Evolutionary conservation across 2,329 filamentous ascomycete species (phyloP).

Genomic region (Rutstroemia sp.): DNA sequence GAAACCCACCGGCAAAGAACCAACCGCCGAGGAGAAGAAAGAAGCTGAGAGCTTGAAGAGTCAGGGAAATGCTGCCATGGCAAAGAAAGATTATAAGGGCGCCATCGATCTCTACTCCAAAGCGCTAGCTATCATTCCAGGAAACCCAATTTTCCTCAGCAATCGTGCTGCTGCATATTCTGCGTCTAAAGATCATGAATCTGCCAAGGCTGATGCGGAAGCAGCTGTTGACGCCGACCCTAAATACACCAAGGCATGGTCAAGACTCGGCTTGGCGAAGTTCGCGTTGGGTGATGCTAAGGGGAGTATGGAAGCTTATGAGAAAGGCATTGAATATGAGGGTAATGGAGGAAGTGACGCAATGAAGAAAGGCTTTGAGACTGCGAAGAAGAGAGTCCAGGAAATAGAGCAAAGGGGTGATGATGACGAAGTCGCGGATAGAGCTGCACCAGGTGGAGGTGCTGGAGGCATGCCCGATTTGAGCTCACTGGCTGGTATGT

Average conservation of each 20-base stretch:
- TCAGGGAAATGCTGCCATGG: slow-evolving; percentile 91
- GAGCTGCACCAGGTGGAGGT: slow-evolving; percentile 40
- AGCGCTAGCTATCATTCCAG: slow-evolving; percentile 71
- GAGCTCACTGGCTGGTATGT: slow-evolving; percentile 63
- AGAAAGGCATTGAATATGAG: slow-evolving; percentile 86
- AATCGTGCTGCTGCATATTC: slow-evolving; percentile 95
- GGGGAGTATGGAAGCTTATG: slow-evolving; percentile 91
- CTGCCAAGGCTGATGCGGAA: slow-evolving; percentile 82
- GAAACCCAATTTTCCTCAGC: slow-evolving; percentile 93
- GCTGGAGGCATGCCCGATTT: slow-evolving; percentile 64
- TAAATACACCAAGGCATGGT: slow-evolving; percentile 96
- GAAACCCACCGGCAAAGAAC: slow-evolving; percentile 31
- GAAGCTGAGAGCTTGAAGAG: slow-evolving; percentile 85
- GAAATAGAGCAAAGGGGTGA: slow-evolving; percentile 56
- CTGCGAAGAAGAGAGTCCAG: slow-evolving; percentile 78
- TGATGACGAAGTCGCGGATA: slow-evolving; percentile 42
- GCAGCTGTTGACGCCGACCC: slow-evolving; percentile 82
- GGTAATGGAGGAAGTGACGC: slow-evolving; percentile 90
- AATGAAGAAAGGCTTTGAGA: slow-evolving; percentile 97
- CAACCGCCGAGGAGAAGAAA: slow-evolving; percentile 53
- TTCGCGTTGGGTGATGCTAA: slow-evolving; percentile 88
- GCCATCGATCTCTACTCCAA: slow-evolving; percentile 86
- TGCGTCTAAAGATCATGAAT: slow-evolving; percentile 74
- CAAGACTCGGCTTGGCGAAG: slow-evolving; percentile 78
- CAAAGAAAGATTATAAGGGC: slow-evolving; percentile 75